Percentiles rank a stretch among this genome's conserved stretches.
Conservation (phyloP, 2,329 filamentous ascomycete species). For the Fusarium anthophilum region DNA sequence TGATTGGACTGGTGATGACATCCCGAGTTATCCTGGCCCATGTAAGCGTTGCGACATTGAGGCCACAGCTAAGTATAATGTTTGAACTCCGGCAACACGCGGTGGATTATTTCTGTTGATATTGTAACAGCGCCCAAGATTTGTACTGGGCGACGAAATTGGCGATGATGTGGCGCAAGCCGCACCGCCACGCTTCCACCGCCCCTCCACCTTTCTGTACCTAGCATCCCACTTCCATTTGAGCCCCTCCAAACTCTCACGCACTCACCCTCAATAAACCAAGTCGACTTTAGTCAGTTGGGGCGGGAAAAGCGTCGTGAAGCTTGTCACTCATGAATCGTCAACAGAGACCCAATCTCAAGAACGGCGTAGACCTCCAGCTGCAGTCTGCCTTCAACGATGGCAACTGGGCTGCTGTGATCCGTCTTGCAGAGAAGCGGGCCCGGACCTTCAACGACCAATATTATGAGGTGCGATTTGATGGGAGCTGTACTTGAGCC, state of each 20-base stretch:
- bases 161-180: conserved; percentile 5
- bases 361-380: conserved; percentile 62
- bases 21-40: not conserved
- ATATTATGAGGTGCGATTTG: conserved; percentile 61
- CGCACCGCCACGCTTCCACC: conserved; percentile 9
- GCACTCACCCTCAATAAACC: conserved; percentile 15
- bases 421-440: conserved; percentile 63
- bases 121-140: not conserved
- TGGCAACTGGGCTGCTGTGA: conserved; percentile 61
- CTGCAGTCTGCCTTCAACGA: conserved; percentile 65
- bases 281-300: conserved; percentile 20
- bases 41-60: not conserved
- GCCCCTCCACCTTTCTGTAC: conserved; percentile 21
- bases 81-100: not conserved
- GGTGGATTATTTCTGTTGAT: not conserved
- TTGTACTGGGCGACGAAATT: not conserved
- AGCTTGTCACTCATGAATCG: conserved; percentile 45
- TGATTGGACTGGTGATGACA: not conserved
- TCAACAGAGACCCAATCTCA: conserved; percentile 52
- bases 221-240: conserved; percentile 35
- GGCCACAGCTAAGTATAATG: not conserved
- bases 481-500: not conserved
- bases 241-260: conserved; percentile 38
- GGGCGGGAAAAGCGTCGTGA: conserved; percentile 8
- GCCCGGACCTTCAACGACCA: conserved; percentile 60